Percentiles rank a stretch among this genome's conserved stretches.
phyloP scores from a whole-genome alignment of 2,329 filamentous ascomycete species.

The Aspergillus pseudoterreus region DNA sequence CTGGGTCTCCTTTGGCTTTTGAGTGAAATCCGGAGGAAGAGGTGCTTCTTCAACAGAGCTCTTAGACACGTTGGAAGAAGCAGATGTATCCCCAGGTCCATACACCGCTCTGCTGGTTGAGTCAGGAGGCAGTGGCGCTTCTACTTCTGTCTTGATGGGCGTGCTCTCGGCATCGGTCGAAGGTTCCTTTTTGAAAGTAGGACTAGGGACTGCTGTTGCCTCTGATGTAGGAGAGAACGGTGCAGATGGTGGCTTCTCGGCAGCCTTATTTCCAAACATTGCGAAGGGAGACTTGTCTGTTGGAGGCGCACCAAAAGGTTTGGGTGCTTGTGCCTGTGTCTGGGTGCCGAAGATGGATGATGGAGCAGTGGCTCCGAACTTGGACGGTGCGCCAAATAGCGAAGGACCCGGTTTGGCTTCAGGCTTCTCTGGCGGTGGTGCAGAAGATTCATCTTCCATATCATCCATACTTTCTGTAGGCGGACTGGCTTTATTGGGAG shows the following conservation, averaged over 20 bases:
- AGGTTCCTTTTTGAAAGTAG: constrained; percentile 32
- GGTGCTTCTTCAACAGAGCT: constrained; percentile 40
- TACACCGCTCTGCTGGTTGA: constrained; percentile 45
- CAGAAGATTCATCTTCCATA: constrained; percentile 25
- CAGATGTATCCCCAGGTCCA: constrained; percentile 47
- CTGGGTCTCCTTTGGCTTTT: no score
- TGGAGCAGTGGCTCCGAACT: constrained; percentile 20
- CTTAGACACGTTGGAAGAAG: constrained; percentile 42
- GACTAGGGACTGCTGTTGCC: constrained; percentile 25
- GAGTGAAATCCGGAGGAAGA: constrained; percentile 29
- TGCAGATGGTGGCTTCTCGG: constrained; percentile 18
- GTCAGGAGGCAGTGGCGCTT: constrained; percentile 45
- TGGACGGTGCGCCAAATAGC: constrained; percentile 25
- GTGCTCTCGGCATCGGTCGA: constrained; percentile 27
- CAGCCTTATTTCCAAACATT: constrained; percentile 25
- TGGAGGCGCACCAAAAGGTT: constrained; percentile 20
- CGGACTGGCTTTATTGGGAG: constrained; percentile 27
- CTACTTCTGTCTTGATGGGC: constrained; percentile 20
- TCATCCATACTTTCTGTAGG: constrained; percentile 38
- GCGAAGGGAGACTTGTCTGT: constrained; percentile 30
- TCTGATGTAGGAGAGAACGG: constrained; percentile 31
- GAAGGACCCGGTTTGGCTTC: constrained; percentile 20
- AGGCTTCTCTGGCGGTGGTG: constrained; percentile 18
- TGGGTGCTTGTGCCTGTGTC: constrained; percentile 17
- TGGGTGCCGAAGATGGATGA: constrained; percentile 33